Evolutionary conservation across 768 basidiomycete genomes (phyloP).

Genomic region (Pilatotrama ljubarskyi): DNA sequence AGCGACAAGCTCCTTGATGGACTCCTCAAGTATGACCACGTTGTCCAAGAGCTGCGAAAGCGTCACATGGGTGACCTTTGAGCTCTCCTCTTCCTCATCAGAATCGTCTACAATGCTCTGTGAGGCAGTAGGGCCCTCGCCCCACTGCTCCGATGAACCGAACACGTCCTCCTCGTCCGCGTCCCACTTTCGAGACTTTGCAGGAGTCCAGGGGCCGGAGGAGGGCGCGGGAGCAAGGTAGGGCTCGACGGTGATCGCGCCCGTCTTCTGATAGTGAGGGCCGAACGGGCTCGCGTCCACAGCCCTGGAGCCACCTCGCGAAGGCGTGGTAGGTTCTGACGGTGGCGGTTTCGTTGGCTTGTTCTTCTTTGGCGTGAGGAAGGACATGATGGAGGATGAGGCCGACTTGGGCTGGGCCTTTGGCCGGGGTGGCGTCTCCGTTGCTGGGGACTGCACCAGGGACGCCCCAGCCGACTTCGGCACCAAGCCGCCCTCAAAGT

Average conservation of each 20-base stretch:
- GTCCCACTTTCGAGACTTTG: conserved; percentile 51
- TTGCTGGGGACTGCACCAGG: conserved; percentile 26
- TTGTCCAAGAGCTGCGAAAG: conserved; percentile 89
- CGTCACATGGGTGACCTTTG: conserved; percentile 51
- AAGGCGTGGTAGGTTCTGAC: conserved; percentile 48
- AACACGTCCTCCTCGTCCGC: conserved; percentile 75
- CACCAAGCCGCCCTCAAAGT: conserved; percentile 43
- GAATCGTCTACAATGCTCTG: conserved; percentile 31
- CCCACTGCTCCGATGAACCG: conserved; percentile 46
- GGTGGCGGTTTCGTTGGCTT: conserved; percentile 40
- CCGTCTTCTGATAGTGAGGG: conserved; percentile 80
- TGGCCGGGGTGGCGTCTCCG: conserved; percentile 28
- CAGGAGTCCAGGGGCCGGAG: conserved; percentile 64
- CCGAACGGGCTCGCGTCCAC: conserved; percentile 77
- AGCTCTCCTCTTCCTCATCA: conserved; percentile 32
- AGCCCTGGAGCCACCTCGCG: conserved; percentile 41
- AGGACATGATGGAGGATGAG: conserved; percentile 69
- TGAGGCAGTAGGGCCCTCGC: conserved; percentile 34
- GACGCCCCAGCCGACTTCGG: conserved; percentile 31
- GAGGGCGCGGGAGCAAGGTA: conserved; percentile 61
- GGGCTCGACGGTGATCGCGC: conserved; percentile 68
- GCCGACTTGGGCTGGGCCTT: conserved; percentile 48
- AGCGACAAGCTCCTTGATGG: conserved; percentile 88
- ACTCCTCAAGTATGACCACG: conserved; percentile 92
- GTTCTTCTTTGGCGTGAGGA: conserved; percentile 76